Conservation (phyloP, 2,329 filamentous ascomycete species). For the Colletotrichum gloeosporioides region DNA sequence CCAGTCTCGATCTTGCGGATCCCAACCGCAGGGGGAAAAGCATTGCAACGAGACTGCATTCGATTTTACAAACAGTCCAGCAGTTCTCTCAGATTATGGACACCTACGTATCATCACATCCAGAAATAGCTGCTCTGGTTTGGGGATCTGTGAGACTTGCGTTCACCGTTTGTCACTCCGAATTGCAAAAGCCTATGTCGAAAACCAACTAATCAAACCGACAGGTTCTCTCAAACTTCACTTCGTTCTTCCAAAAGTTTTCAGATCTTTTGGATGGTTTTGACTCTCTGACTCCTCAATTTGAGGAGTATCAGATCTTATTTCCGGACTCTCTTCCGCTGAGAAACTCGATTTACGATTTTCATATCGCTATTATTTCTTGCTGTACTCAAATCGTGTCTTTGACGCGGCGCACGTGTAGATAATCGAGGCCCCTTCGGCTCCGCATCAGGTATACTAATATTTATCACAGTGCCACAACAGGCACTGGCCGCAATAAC, state of each 20-base stretch:
- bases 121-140: constrained; percentile 41
- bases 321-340: rapidly evolving
- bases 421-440: too few relatives aligned
- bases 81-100: constrained; percentile 28
- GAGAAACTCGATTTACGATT: background rate
- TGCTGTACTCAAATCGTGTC: background rate
- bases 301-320: constrained; percentile 33
- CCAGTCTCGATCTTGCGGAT: rapidly evolving
- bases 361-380: rapidly evolving
- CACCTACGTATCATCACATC: constrained; percentile 41
- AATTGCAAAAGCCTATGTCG: too few relatives aligned
- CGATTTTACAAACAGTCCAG: background rate
- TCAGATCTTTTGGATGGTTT: constrained; percentile 41
- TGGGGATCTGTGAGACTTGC: constrained; percentile 50
- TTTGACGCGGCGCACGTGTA: rapidly evolving
- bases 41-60: background rate
- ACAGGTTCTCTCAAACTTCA: constrained; percentile 35
- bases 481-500: rapidly evolving
- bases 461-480: rapidly evolving
- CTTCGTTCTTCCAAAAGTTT: constrained; percentile 43
- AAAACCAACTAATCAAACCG: background rate
- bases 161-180: constrained; percentile 30
- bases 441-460: rapidly evolving
- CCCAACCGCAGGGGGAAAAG: background rate
- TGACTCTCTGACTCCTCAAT: constrained; percentile 36